Conservation (phyloP, 441 rosid species). For the Adansonia grandidieri region DNA sequence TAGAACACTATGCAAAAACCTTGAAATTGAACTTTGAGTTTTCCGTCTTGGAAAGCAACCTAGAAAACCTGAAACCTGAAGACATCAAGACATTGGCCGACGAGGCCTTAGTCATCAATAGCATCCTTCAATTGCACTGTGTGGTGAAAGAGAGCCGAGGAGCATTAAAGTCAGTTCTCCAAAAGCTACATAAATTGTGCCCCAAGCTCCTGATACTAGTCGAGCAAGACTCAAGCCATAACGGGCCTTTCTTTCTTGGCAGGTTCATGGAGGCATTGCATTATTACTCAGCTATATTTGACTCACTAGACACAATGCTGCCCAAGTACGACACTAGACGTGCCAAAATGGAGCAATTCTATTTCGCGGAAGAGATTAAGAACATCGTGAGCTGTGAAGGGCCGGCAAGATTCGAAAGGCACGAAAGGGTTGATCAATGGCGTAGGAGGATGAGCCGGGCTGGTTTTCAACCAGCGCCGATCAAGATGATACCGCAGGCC, state of each 20-base stretch:
- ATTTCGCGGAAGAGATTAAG: slow-evolving; percentile 52
- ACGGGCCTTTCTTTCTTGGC: slow-evolving; percentile 53
- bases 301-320: slow-evolving; percentile 46
- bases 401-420: slow-evolving; percentile 50
- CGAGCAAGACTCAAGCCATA: slow-evolving; percentile 58
- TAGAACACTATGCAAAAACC: slow-evolving; percentile 12
- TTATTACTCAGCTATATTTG: slow-evolving; percentile 54
- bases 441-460: slow-evolving; percentile 67
- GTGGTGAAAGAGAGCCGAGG: slow-evolving; percentile 56
- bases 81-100: slow-evolving; percentile 32
- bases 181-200: slow-evolving; percentile 36
- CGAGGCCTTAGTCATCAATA: slow-evolving; percentile 41
- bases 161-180: slow-evolving; percentile 47
- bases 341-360: slow-evolving; percentile 57
- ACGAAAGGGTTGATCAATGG: slow-evolving; percentile 62
- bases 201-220: slow-evolving; percentile 43
- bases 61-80: slow-evolving; percentile 30
- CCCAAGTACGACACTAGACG: slow-evolving; percentile 53
- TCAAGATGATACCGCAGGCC: slow-evolving; percentile 45
- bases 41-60: slow-evolving; percentile 22
- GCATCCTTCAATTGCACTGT: slow-evolving; percentile 50
- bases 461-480: slow-evolving; percentile 45
- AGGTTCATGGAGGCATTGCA: slow-evolving; percentile 61
- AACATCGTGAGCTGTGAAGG: slow-evolving; percentile 61
- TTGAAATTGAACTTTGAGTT: slow-evolving; percentile 36